Conservation (phyloP, 1,139 yeast genomes). For the Debaryomycetaceae sp. region DNA sequence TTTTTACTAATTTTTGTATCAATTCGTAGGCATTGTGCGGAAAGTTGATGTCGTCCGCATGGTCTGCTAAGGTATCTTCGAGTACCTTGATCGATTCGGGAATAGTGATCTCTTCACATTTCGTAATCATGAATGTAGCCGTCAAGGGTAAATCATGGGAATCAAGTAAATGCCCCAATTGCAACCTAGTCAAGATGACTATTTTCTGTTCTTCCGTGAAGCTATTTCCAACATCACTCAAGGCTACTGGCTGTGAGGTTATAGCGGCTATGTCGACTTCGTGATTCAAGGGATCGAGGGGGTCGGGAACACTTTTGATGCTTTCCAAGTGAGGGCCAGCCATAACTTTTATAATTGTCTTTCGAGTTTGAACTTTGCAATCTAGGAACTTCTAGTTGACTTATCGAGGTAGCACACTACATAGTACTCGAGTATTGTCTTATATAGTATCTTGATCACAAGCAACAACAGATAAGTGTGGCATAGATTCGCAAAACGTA, state of each 20-base stretch:
- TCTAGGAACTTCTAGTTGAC: too few relatives aligned
- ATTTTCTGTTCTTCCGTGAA: constrained; percentile 24
- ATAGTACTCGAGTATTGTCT: too few relatives aligned
- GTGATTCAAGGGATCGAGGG: constrained; percentile 12
- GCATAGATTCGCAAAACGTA: too few relatives aligned
- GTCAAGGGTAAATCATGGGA: constrained; percentile 29
- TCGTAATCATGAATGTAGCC: constrained; percentile 33
- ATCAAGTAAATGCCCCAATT: constrained; percentile 18
- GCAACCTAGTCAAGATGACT: constrained; percentile 22
- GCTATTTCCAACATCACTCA: constrained; percentile 18
- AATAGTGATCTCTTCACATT: constrained; percentile 29
- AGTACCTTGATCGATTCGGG: constrained; percentile 41
- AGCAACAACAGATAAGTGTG: too few relatives aligned
- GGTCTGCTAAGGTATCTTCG: constrained; percentile 33
- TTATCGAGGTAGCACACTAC: too few relatives aligned
- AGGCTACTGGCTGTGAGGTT: constrained; percentile 17
- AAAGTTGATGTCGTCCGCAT: constrained; percentile 47
- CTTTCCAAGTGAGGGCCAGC: too few relatives aligned
- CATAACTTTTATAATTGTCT: too few relatives aligned
- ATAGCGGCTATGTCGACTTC: constrained; percentile 19
- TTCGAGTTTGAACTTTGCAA: too few relatives aligned
- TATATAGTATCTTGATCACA: too few relatives aligned
- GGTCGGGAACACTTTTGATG: background rate
- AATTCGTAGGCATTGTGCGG: constrained; percentile 30
- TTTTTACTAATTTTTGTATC: too few relatives aligned